These are phyloP conservation scores for Lichtheimia ornata DNA, from an alignment of 371 early-diverging fungal genomes.

Conservation along the genomic window DNA sequence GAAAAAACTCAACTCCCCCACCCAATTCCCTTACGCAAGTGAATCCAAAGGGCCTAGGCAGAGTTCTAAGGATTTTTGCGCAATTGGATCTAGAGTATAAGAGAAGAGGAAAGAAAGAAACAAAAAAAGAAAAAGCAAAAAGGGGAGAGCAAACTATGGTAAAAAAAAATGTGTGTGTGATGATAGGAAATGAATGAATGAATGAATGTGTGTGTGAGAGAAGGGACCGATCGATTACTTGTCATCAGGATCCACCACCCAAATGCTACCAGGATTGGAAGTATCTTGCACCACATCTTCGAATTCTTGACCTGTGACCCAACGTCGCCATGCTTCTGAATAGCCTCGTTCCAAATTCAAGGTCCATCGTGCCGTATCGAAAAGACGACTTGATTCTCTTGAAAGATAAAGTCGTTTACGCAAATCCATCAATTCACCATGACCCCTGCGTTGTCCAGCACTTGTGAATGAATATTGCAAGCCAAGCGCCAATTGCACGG, in stretches of 20 bases:
- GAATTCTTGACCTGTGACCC: conserved; percentile 70
- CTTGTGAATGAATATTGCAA: conserved; percentile 51
- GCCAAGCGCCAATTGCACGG: conserved; percentile 68
- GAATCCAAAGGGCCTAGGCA: conserved; percentile 1
- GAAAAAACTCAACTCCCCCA: conserved; percentile 1
- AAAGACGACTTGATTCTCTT: conserved; percentile 76
- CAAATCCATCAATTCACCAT: conserved; percentile 67
- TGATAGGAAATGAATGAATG: background rate
- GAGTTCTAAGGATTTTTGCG: conserved; percentile 12
- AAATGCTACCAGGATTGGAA: conserved; percentile 37
- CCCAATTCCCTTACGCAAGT: conserved; percentile 2
- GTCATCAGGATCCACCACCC: conserved; percentile 50
- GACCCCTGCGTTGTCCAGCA: conserved; percentile 49
- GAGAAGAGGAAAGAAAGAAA: conserved; percentile 4
- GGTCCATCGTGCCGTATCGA: conserved; percentile 90
- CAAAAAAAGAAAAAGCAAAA: background rate
- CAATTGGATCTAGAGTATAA: conserved; percentile 1
- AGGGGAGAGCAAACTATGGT: background rate
- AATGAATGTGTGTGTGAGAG: background rate
- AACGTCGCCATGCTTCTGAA: conserved; percentile 77
- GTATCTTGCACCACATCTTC: conserved; percentile 32
- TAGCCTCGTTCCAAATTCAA: conserved; percentile 79
- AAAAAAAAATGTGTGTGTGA: background rate
- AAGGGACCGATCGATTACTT: background rate
- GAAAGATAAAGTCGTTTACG: conserved; percentile 75